Percentiles rank a stretch among this genome's conserved stretches.
phyloP scores from a whole-genome alignment of 2,329 filamentous ascomycete species.

The Nothomitra cinnamomea region DNA sequence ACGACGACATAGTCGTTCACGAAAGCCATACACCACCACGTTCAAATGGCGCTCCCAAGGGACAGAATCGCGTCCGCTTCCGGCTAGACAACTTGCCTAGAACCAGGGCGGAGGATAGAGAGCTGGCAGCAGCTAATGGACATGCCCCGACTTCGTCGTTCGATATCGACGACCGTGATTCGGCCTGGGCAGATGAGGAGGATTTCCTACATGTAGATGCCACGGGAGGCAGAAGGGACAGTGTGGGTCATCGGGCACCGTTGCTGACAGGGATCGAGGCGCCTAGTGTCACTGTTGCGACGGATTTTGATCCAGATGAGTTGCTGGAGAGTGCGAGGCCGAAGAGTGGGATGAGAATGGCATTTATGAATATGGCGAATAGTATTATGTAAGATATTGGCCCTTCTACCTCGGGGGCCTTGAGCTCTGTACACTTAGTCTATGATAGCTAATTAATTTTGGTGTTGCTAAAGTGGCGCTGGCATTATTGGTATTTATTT shows the following conservation, averaged over 20 bases:
- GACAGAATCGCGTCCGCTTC: constrained; percentile 20
- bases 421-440: not conserved
- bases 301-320: constrained; percentile 38
- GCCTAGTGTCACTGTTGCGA: constrained; percentile 58
- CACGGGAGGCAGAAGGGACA: constrained; percentile 19
- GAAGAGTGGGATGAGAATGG: constrained; percentile 69
- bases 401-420: too few relatives aligned
- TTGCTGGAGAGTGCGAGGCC: constrained; percentile 48
- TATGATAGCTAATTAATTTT: constrained; percentile 3
- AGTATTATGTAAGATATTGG: constrained; percentile 56
- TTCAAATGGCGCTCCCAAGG: constrained; percentile 13
- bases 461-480: constrained; percentile 29
- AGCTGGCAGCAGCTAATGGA: not conserved
- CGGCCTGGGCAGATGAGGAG: constrained; percentile 36
- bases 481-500: constrained; percentile 38
- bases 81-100: constrained; percentile 12
- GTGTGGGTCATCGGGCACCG: constrained; percentile 38
- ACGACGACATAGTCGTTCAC: not conserved
- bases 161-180: constrained; percentile 14
- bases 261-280: constrained; percentile 72
- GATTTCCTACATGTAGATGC: constrained; percentile 36
- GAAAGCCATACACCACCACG: not conserved
- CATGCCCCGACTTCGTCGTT: not conserved
- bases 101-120: not conserved
- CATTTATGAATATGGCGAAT: constrained; percentile 99